Evolutionary conservation across 352 stramenopile genomes (phyloP), one percentile per base, ranked within the genome.

Genomic region (Phytopythium kandeliae): DNA sequence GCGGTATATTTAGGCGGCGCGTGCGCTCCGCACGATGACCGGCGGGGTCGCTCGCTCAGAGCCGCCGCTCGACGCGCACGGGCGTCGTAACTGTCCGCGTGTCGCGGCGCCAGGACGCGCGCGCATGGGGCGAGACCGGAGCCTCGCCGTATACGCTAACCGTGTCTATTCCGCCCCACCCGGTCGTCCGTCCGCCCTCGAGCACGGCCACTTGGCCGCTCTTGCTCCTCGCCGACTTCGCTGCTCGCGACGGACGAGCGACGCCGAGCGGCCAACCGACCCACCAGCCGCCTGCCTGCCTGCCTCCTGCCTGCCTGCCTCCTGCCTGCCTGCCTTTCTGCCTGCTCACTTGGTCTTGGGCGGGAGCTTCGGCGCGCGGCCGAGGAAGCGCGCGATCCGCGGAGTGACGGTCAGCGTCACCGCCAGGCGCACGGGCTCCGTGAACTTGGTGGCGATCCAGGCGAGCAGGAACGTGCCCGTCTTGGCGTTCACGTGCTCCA

Each of bases 391-490:
- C 12, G 83, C 79, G 41, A 94, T 73, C 24, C 80, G 75, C 35
- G 83, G 83, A 22, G 83, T 94, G 46, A 91, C 71, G 46, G 81
- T 79, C 22, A 94, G 62, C 45, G 83, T 94, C 22, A 94, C 19
- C 7, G 80, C 83, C 25, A 94, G 66, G 21, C 83, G 74, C 58
- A 94, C 19, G 2, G 83, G 83, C 67, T 94, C 83, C 13, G 83
- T 92, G 63, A 94, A 94, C 67, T 94, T 94, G 52, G 83, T 94
- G 42, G 78, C 83, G 53, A 92, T 69, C 83, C 83, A 94, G 26
- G 83, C 83, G 41, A 94, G 73, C 42, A 92, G 51, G 46, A 94
- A 91, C 40, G 78, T 76, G 17, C 83, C 79, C 10, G 76, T 88
- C 75, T 89, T 91, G 48, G 79, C 73, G 60, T 76, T 91, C 56